These are phyloP conservation scores for Ceratobasidium sp. DNA, from an alignment of 1,284 basidiomycete species.

Conservation along the genomic window DNA sequence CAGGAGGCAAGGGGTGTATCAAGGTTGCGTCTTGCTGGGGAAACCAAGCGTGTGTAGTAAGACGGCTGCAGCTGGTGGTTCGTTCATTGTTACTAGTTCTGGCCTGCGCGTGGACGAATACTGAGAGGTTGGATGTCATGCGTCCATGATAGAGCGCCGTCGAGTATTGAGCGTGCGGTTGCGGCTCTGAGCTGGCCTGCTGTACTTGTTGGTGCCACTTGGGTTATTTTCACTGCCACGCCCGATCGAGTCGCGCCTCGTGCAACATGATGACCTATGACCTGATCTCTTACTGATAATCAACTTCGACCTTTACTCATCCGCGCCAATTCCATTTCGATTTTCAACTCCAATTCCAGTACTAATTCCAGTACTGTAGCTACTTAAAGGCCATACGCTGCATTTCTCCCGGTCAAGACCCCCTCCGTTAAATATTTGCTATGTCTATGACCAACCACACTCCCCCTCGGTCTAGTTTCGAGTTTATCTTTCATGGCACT, in stretches of 20 bases:
- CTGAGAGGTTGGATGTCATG: no score
- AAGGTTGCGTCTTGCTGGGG: no score
- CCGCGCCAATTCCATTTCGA: conserved; percentile 7
- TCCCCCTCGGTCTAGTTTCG: conserved; percentile 52
- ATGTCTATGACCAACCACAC: not conserved
- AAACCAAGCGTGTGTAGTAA: no score
- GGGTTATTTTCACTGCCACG: no score
- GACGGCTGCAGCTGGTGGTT: no score
- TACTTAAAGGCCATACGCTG: not conserved
- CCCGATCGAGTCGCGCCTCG: not conserved
- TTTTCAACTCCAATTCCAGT: conserved; percentile 26
- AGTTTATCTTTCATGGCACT: conserved; percentile 80
- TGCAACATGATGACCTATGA: not conserved
- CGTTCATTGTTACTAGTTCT: no score
- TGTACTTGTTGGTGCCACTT: no score
- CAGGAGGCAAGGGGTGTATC: no score
- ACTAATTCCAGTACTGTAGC: conserved; percentile 16
- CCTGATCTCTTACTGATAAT: conserved; percentile 7
- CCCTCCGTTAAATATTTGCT: not conserved
- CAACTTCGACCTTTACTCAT: not conserved
- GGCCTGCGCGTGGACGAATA: no score
- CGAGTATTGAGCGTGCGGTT: no score
- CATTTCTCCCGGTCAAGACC: not conserved
- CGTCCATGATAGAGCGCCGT: no score
- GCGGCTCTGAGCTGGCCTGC: not conserved